Conservation (phyloP, 2,329 filamentous ascomycete species). For the Exophiala sideris region DNA sequence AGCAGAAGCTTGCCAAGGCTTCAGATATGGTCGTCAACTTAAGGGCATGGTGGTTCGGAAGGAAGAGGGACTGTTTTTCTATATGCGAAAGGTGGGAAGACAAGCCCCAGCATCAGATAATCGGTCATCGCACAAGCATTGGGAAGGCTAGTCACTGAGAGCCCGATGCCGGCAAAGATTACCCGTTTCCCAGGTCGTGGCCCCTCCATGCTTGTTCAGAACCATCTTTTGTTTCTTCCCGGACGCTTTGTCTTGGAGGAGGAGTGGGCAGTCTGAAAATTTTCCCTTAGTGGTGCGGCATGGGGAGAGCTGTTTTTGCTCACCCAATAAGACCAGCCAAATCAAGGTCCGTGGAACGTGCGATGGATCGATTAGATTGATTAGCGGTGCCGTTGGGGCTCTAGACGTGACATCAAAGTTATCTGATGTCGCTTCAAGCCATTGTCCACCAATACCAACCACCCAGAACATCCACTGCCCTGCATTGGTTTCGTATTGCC, state of each 20-base stretch:
- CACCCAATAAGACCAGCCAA: not conserved
- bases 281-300: not conserved
- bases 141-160: not conserved
- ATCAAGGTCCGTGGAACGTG: not conserved
- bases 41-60: not conserved
- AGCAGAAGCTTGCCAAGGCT: conserved; percentile 4
- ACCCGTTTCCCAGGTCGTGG: not conserved
- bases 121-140: not conserved
- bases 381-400: not conserved
- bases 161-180: conserved; percentile 1
- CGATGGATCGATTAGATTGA: not conserved
- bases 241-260: not conserved
- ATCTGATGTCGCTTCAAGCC: conserved; percentile 1
- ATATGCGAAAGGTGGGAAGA: not conserved
- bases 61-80: not conserved
- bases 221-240: not conserved
- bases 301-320: not conserved
- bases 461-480: not conserved
- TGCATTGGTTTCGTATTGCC: not conserved
- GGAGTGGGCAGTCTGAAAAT: not conserved
- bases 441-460: not conserved
- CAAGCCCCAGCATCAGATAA: not conserved
- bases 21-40: not conserved
- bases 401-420: conserved; percentile 1
- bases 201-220: not conserved